Percentiles rank a stretch among this genome's conserved stretches.
phyloP scores from a whole-genome alignment of 2,329 filamentous ascomycete species.

The Aspergillus fischeri region DNA sequence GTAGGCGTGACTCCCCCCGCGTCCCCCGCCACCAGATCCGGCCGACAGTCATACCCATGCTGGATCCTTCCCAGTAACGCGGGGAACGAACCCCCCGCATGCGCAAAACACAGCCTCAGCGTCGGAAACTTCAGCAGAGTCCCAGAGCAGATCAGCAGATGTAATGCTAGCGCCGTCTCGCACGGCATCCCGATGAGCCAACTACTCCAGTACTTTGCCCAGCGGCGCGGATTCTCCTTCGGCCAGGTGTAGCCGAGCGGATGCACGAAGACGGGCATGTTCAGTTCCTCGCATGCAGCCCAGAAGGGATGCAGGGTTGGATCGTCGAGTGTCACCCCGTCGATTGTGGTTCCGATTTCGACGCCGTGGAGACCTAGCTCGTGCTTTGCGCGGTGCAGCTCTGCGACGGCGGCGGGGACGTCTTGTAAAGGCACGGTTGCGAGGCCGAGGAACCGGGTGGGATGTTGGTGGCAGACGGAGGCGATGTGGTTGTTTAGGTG shows the following conservation, averaged over 20 bases:
- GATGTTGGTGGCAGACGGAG: conserved; percentile 7
- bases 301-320: conserved; percentile 13
- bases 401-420: conserved; percentile 6
- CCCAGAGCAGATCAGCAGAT: conserved; percentile 12
- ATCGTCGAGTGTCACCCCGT: conserved; percentile 8
- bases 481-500: conserved; percentile 17
- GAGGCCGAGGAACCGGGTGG: conserved; percentile 12
- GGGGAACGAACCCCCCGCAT: conserved; percentile 14
- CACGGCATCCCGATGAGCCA: conserved; percentile 18
- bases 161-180: conserved; percentile 15
- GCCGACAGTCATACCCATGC: conserved; percentile 14
- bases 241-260: conserved; percentile 16
- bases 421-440: conserved; percentile 16
- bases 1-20: conserved; percentile 5
- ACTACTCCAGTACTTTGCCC: conserved; percentile 17
- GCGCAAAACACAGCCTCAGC: conserved; percentile 15
- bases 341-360: conserved; percentile 15
- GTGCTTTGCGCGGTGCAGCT: conserved; percentile 9
- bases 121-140: conserved; percentile 12
- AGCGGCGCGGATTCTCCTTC: conserved; percentile 14
- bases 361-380: conserved; percentile 12
- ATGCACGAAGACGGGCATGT: conserved; percentile 17
- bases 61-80: conserved; percentile 16
- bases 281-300: conserved; percentile 14
- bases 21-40: conserved; percentile 8